Evolutionary conservation across 1,139 yeast species (phyloP).

Genomic region (Suhomyces coccinellae): DNA sequence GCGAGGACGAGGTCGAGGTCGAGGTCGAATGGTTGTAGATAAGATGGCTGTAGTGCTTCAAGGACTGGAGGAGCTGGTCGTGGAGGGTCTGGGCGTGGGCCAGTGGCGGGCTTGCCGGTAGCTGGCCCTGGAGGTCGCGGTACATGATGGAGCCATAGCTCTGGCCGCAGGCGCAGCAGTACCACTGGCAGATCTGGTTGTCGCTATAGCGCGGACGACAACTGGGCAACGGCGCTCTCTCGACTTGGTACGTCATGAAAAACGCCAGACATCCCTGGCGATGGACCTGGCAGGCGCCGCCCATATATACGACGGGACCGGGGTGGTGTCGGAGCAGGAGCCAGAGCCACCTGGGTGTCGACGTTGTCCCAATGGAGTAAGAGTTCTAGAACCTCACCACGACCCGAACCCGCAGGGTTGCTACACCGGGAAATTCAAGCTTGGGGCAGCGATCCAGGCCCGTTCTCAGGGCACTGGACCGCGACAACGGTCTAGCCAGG

Average conservation of each 20-base stretch:
- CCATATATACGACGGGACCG: constrained; percentile 4
- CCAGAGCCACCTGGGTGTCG: not conserved
- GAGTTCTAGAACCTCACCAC: constrained; percentile 10
- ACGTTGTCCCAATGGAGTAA: constrained; percentile 1
- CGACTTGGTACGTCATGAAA: constrained; percentile 7
- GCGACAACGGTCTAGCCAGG: not conserved
- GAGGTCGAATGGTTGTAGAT: constrained; percentile 19
- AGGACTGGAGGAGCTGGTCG: constrained; percentile 16
- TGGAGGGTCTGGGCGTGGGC: constrained; percentile 6
- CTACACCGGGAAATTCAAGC: constrained; percentile 7
- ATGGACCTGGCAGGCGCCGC: not conserved
- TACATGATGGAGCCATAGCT: constrained; percentile 45
- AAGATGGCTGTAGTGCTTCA: constrained; percentile 33
- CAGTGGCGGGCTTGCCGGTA: not conserved
- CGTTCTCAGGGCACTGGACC: constrained; percentile 1
- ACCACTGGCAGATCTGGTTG: constrained; percentile 52
- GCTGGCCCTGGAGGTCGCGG: constrained; percentile 16
- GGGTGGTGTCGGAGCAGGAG: no score
- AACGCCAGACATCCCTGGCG: constrained; percentile 7
- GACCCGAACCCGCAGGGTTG: constrained; percentile 8
- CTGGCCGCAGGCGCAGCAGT: constrained; percentile 55
- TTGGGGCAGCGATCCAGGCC: constrained; percentile 2
- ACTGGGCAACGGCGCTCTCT: constrained; percentile 3
- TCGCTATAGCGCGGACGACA: constrained; percentile 12
- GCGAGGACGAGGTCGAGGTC: no score